Percentiles rank a stretch among this genome's conserved stretches.
Evolutionary conservation across 2,329 filamentous ascomycete genomes (phyloP).

Genomic region (Microthyrium microscopicum): DNA sequence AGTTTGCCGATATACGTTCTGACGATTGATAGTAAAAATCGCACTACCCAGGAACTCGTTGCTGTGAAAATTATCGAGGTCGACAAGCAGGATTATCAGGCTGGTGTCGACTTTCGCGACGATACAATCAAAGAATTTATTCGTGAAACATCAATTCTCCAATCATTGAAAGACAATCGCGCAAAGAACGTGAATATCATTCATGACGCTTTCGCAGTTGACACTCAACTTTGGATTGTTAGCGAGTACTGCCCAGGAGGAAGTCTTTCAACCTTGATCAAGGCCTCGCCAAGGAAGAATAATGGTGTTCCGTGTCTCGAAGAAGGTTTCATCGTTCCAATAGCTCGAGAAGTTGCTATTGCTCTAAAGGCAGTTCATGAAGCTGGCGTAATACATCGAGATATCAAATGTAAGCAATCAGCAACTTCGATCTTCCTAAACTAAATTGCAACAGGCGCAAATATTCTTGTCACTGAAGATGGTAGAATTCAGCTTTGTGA

Average conservation of each 20-base stretch:
- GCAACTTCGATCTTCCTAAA: background rate
- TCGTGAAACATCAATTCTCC: constrained; percentile 49
- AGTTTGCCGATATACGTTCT: constrained; percentile 8
- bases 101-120: constrained; percentile 15
- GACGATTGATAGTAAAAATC: constrained; percentile 19
- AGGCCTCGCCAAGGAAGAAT: constrained; percentile 22
- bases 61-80: constrained; percentile 76
- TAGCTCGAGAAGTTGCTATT: constrained; percentile 45
- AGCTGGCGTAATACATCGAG: constrained; percentile 48
- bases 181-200: constrained; percentile 70
- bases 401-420: constrained; percentile 39
- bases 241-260: constrained; percentile 76
- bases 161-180: constrained; percentile 55
- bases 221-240: constrained; percentile 73
- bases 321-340: constrained; percentile 45
- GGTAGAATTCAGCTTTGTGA: constrained; percentile 69
- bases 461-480: constrained; percentile 62
- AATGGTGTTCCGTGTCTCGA: constrained; percentile 30
- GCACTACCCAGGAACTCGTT: constrained; percentile 35
- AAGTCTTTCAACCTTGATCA: constrained; percentile 53
- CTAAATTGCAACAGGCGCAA: constrained; percentile 36
- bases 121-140: constrained; percentile 34
- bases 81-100: constrained; percentile 50
- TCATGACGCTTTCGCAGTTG: constrained; percentile 61
- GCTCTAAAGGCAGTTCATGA: constrained; percentile 47